Base-by-base conservation (phyloP, 495 filamentous ascomycete genomes). In the Neurospora tetrasperma region DNA sequence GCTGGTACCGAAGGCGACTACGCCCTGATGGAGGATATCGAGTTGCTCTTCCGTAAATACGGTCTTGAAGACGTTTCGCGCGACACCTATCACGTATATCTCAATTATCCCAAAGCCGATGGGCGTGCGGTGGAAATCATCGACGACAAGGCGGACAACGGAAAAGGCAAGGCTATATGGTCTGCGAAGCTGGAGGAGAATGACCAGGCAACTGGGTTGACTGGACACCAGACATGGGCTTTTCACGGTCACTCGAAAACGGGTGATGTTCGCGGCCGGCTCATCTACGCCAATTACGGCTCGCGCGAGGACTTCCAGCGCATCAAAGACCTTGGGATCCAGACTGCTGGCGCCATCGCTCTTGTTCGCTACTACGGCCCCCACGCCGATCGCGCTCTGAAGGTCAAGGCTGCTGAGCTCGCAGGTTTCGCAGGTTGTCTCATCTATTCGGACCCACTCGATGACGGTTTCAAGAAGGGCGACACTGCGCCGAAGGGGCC, bases 231-330 rank as follows among this genome's bases (percentile, higher is more conserved):
- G 75, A 93, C 92, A 0, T 83, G 85, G 38, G 88, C 88, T 16
- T 99, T 97, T 75, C 96, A 99, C 79, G 95, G 92, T 0, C 91
- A 96, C 78, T 97, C 94, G 14, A 92, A 90, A 76, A 88, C 92
- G 9, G 96, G 95, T 31, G 93, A 94, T 77, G 94, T 95, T 35
- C 91, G 87, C n/a, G 96, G 96, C 0, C 94, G 91, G n/a, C 80
- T 99, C 70, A 88, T 99, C 2, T 99, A 97, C 78, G 96, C 92
- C 31, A 97, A 98, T 78, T 96, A 94, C 76, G 96, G 96, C 16
- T 91, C 92, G 70, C 87, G 87, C 62, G 89, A 92, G 69, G 96
- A 99, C 78, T 98, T 95, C 78, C 82, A 91, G 77, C 79, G 79
- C 69, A 82, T 99, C 38, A 81, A 87, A 70, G 88, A 94, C 62